These are phyloP conservation scores for Exserohilum turcica DNA, from an alignment of 2,329 filamentous ascomycete species.

Conservation along the genomic window DNA sequence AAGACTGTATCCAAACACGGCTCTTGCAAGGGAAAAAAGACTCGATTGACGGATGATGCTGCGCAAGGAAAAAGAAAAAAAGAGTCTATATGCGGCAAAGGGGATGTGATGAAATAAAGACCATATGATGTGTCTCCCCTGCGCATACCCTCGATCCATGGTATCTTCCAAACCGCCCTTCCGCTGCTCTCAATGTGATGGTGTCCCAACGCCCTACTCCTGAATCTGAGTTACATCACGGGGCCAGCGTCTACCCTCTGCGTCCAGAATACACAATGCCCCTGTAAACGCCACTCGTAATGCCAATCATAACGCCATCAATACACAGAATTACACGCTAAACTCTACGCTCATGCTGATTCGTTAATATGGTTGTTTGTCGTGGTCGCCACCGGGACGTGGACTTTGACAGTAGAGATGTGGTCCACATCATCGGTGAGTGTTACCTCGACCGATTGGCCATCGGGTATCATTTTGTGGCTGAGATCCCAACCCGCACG, in stretches of 20 bases:
- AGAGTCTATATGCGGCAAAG: background rate
- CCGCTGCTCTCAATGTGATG: background rate
- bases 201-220: background rate
- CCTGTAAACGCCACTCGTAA: constrained; percentile 12
- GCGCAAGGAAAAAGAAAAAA: background rate
- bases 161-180: background rate
- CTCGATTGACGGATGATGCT: background rate
- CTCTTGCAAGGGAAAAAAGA: background rate
- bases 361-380: constrained; percentile 19
- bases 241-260: background rate
- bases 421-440: constrained; percentile 38
- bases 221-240: background rate
- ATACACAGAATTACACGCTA: constrained; percentile 12
- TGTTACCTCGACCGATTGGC: constrained; percentile 65
- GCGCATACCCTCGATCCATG: background rate
- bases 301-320: constrained; percentile 17
- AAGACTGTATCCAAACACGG: too few relatives aligned
- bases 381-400: constrained; percentile 20
- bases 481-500: constrained; percentile 78
- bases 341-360: constrained; percentile 8
- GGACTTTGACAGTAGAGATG: constrained; percentile 36
- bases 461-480: constrained; percentile 81
- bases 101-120: background rate
- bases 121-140: background rate
- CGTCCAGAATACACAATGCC: background rate